Percentiles rank a stretch among this genome's conserved stretches.
Conservation (phyloP, 305 asterid genomes). For the Euphrasia arctica region DNA sequence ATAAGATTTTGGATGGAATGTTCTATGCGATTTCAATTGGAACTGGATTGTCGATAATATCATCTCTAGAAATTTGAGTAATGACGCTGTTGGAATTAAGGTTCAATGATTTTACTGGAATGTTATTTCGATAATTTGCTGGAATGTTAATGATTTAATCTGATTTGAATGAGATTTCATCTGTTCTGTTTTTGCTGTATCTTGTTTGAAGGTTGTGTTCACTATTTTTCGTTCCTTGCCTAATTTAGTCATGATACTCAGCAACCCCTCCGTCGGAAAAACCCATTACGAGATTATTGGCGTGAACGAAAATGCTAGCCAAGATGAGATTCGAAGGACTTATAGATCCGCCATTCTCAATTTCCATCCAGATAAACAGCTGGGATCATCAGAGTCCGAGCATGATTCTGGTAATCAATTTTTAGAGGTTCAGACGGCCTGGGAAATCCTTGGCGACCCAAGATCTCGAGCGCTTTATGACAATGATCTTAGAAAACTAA, state of each 20-base stretch:
- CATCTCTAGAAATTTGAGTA: no score
- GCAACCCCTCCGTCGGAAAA: constrained; percentile 29
- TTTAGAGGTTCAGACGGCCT: constrained; percentile 64
- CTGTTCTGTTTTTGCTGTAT: no score
- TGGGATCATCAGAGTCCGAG: constrained; percentile 28
- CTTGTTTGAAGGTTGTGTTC: no score
- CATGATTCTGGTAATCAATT: constrained; percentile 32
- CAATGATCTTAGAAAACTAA: constrained; percentile 42
- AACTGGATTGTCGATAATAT: no score
- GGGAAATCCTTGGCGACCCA: constrained; percentile 66
- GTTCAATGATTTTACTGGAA: no score
- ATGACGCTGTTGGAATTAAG: no score
- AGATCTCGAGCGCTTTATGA: constrained; percentile 67
- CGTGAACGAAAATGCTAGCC: constrained; percentile 72
- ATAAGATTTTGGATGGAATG: no score
- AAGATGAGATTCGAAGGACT: constrained; percentile 60
- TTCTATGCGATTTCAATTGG: no score
- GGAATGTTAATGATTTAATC: no score
- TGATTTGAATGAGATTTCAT: no score
- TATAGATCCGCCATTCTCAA: constrained; percentile 66
- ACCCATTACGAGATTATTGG: constrained; percentile 66
- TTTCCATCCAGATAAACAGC: constrained; percentile 72
- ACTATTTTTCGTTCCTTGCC: no score
- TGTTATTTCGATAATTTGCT: no score
- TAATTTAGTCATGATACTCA: constrained; percentile 34